Evolutionary conservation across 371 early-diverging fungal genomes (phyloP).

Genomic region (Mortierella sp.): DNA sequence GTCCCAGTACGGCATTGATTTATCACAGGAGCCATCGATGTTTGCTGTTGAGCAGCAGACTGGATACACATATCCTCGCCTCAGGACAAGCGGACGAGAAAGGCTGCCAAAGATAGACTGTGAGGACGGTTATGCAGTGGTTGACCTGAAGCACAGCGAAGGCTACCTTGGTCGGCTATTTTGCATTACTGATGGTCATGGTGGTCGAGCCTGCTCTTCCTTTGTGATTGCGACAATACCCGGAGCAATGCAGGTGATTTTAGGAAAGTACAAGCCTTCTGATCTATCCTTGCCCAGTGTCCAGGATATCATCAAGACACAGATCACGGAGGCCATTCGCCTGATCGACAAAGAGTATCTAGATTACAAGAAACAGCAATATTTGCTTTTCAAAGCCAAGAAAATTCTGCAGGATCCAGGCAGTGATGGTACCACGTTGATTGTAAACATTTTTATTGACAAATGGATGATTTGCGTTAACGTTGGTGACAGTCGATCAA

Average conservation of each 20-base stretch:
- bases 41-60: slow-evolving; percentile 75
- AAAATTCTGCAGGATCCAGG: slow-evolving; percentile 60
- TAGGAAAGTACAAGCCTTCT: slow-evolving; percentile 60
- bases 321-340: slow-evolving; percentile 66
- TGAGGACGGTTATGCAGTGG: slow-evolving; percentile 72
- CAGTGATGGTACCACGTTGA: slow-evolving; percentile 88
- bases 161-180: slow-evolving; percentile 65
- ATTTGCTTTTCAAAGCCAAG: slow-evolving; percentile 52
- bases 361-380: slow-evolving; percentile 63
- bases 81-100: slow-evolving; percentile 67
- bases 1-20: slow-evolving; percentile 45
- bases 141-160: slow-evolving; percentile 60
- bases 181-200: slow-evolving; percentile 75
- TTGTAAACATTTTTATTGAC: slow-evolving; percentile 77
- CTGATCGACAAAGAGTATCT: slow-evolving; percentile 69
- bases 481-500: slow-evolving; percentile 88
- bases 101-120: slow-evolving; percentile 71
- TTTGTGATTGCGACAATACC: slow-evolving; percentile 71
- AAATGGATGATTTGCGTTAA: slow-evolving; percentile 85
- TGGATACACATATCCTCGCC: slow-evolving; percentile 75
- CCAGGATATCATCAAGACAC: slow-evolving; percentile 61
- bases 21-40: slow-evolving; percentile 35
- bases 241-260: slow-evolving; percentile 61
- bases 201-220: slow-evolving; percentile 74
- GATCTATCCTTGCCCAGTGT: slow-evolving; percentile 55